phyloP scores from a whole-genome alignment of 148 eudicot species.

The Amaranthus hypochondriacus region DNA sequence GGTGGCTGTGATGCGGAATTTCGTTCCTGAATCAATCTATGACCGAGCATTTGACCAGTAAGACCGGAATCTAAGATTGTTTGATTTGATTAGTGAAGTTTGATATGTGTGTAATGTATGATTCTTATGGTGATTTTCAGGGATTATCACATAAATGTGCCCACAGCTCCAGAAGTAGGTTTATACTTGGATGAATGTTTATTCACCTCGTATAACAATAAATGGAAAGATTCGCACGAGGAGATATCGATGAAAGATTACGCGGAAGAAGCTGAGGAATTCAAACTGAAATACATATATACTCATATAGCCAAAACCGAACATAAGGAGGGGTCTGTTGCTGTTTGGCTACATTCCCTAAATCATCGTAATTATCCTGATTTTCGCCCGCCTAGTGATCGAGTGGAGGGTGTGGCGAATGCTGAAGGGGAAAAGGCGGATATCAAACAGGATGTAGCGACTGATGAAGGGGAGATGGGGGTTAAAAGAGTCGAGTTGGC shows the following conservation, averaged over 20 bases:
- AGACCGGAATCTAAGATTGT: conserved; percentile 12
- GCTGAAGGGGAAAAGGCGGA: background rate
- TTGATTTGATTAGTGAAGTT: too few species aligned
- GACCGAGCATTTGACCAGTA: conserved; percentile 63
- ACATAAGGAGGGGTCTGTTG: conserved; percentile 70
- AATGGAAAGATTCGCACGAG: conserved; percentile 71
- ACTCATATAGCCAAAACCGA: conserved; percentile 77
- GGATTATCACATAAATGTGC: conserved; percentile 65
- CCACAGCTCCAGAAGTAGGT: conserved; percentile 96
- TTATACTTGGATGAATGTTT: conserved; percentile 87
- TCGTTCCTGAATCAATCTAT: conserved; percentile 61
- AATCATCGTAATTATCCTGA: conserved; percentile 80
- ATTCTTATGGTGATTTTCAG: conserved; percentile 30
- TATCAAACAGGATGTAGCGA: background rate
- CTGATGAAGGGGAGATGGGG: background rate
- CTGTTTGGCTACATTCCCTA: conserved; percentile 81
- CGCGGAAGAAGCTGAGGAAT: conserved; percentile 71
- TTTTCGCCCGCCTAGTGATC: conserved; percentile 25
- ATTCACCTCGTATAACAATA: conserved; percentile 77
- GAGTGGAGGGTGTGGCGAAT: background rate
- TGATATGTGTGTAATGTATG: background rate
- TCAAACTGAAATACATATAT: conserved; percentile 72
- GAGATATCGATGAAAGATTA: conserved; percentile 78
- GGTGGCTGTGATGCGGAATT: conserved; percentile 74
- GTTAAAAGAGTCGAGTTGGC: background rate